phyloP scores from a whole-genome alignment of 2,329 filamentous ascomycete genomes.

The Fulvia fulva region DNA sequence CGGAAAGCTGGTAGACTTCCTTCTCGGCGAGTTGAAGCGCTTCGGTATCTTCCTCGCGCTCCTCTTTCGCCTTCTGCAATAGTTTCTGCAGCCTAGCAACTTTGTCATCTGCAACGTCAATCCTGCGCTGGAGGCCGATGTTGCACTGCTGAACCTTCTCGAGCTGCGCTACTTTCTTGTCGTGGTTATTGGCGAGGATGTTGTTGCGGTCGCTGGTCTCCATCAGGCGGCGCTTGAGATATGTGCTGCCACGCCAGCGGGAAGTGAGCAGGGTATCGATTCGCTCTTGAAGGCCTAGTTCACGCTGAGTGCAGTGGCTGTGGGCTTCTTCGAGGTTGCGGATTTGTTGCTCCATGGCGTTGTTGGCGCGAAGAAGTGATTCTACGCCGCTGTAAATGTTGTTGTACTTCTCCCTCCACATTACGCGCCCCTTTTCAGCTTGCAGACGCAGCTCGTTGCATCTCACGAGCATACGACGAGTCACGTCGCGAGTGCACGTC shows the following conservation, averaged over 20 bases:
- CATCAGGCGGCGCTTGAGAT: not conserved
- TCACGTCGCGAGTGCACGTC: not conserved
- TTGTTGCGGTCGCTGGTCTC: not conserved
- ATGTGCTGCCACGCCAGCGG: not conserved
- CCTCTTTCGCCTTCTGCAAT: not conserved
- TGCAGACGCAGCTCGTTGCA: not conserved
- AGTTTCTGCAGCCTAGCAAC: not conserved
- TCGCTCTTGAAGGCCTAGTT: not conserved
- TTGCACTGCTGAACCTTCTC: not conserved
- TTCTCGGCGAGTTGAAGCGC: not conserved
- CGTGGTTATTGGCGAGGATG: not conserved
- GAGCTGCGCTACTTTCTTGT: not conserved
- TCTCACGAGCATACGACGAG: not conserved
- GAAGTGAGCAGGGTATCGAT: not conserved
- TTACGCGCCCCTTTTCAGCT: not conserved
- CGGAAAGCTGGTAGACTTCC: not conserved
- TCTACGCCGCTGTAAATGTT: not conserved
- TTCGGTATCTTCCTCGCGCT: not conserved
- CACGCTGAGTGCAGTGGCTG: not conserved
- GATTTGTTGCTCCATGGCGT: not conserved
- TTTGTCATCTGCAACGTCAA: not conserved
- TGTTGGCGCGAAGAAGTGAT: not conserved
- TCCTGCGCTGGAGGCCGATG: not conserved
- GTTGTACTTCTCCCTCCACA: not conserved
- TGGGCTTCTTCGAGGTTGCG: not conserved